A percentile compares a stretch with the other conserved stretches of the same genome.
These are phyloP conservation scores for Allium sativum DNA, from an alignment of 106 monocot species.

Conservation along the genomic window DNA sequence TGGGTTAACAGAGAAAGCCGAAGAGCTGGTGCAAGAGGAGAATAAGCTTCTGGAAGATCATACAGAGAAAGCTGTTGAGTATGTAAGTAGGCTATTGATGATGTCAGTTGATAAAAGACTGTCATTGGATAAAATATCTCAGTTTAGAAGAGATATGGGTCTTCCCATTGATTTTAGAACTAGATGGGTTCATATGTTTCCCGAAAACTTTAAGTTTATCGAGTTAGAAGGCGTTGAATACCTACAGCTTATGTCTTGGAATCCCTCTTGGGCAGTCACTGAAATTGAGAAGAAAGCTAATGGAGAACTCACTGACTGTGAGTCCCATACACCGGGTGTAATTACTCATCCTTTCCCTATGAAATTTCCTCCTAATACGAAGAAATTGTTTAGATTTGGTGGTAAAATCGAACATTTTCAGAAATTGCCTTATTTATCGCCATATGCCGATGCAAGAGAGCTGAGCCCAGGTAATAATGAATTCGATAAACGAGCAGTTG, in stretches of 20 bases:
- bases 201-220: constrained; percentile 58
- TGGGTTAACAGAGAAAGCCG: constrained; percentile 41
- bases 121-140: constrained; percentile 58
- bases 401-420: constrained; percentile 77
- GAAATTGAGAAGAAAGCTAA: constrained; percentile 55
- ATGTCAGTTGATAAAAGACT: constrained; percentile 78
- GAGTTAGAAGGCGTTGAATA: constrained; percentile 37
- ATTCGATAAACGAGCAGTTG: constrained; percentile 85
- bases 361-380: constrained; percentile 74
- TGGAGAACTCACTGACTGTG: not conserved
- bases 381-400: constrained; percentile 44
- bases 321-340: constrained; percentile 26
- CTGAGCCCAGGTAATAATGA: constrained; percentile 54
- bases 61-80: constrained; percentile 36
- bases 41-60: constrained; percentile 29
- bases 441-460: constrained; percentile 59
- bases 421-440: constrained; percentile 43
- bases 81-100: constrained; percentile 54
- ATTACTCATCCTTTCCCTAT: constrained; percentile 65
- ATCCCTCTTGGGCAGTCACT: constrained; percentile 70
- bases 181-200: constrained; percentile 65
- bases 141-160: constrained; percentile 74
- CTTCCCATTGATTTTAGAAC: constrained; percentile 59
- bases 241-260: constrained; percentile 67
- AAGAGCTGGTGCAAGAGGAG: constrained; percentile 38